Percentiles rank a stretch among this genome's conserved stretches.
These are phyloP conservation scores for Hirsutella minnesotensis DNA, from an alignment of 2,329 filamentous ascomycete species.

Conservation along the genomic window DNA sequence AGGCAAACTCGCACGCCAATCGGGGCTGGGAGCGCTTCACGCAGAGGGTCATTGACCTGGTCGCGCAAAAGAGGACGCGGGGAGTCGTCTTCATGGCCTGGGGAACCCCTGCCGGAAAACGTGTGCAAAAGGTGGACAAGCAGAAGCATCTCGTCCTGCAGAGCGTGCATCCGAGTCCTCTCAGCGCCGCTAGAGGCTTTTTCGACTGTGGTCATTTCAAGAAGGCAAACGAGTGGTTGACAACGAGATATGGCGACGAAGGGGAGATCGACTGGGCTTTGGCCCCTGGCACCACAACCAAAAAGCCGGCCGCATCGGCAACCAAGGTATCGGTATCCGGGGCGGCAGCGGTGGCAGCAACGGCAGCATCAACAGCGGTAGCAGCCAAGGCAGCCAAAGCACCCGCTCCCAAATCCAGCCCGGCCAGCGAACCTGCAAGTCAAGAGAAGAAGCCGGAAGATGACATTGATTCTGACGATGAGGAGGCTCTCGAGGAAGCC, in stretches of 20 bases:
- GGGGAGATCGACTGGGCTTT: conserved; percentile 79
- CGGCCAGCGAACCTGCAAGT: background rate
- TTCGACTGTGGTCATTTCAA: conserved; percentile 75
- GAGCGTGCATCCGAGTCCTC: conserved; percentile 84
- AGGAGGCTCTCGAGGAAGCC: conserved; percentile 24
- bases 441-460: conserved; percentile 11
- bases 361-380: conserved; percentile 10
- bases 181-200: conserved; percentile 74
- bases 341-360: conserved; percentile 13
- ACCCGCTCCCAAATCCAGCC: conserved; percentile 1
- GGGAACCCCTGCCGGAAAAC: conserved; percentile 74
- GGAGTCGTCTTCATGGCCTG: conserved; percentile 95
- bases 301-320: conserved; percentile 11
- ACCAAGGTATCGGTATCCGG: no score
- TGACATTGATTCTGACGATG: conserved; percentile 23
- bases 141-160: conserved; percentile 71
- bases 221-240: conserved; percentile 76
- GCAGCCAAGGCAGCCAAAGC: conserved; percentile 6
- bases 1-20: conserved; percentile 75
- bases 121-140: conserved; percentile 61
- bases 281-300: conserved; percentile 23
- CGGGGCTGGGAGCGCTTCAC: conserved; percentile 92
- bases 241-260: conserved; percentile 63
- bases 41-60: conserved; percentile 79
- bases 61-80: conserved; percentile 60